phyloP scores from a whole-genome alignment of 2,329 filamentous ascomycete genomes.

The Ascochyta fabae region DNA sequence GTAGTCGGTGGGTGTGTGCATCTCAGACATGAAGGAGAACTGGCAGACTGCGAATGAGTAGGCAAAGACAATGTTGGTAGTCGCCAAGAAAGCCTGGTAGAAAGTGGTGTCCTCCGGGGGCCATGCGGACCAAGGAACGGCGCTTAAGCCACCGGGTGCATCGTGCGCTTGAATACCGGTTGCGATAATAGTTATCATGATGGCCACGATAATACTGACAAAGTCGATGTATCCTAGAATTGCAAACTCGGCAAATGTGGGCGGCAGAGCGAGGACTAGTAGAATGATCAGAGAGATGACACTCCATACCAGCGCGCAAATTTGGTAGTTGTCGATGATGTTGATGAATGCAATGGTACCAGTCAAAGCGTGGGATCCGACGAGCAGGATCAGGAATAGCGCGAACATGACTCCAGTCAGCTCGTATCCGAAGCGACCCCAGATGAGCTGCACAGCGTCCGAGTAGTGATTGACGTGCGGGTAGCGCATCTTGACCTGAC shows the following conservation, averaged over 20 bases:
- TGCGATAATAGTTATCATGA: conserved; percentile 72
- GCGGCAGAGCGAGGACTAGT: conserved; percentile 65
- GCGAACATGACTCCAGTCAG: conserved; percentile 65
- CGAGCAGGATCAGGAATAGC: conserved; percentile 61
- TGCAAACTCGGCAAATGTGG: conserved; percentile 69
- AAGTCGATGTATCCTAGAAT: conserved; percentile 65
- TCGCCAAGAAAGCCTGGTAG: conserved; percentile 66
- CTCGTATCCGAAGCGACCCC: conserved; percentile 57
- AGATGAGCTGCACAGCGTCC: conserved; percentile 70
- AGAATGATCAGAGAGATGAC: conserved; percentile 67
- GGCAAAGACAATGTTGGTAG: conserved; percentile 40
- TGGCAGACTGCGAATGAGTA: conserved; percentile 68
- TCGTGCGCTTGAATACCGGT: conserved; percentile 57
- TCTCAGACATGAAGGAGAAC: conserved; percentile 72
- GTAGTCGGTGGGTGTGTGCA: conserved; percentile 68
- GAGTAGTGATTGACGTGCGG: conserved; percentile 71
- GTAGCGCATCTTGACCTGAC: conserved; percentile 64
- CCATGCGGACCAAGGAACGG: conserved; percentile 43
- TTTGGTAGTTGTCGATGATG: conserved; percentile 62
- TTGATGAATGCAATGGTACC: conserved; percentile 72
- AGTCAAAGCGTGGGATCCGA: conserved; percentile 73
- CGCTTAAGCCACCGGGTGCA: conserved; percentile 39
- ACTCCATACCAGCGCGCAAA: conserved; percentile 70
- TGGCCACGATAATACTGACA: conserved; percentile 68
- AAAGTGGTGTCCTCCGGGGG: conserved; percentile 57